Conservation (phyloP, 176 grass and related monocot species). For the Melocanna baccifera region DNA sequence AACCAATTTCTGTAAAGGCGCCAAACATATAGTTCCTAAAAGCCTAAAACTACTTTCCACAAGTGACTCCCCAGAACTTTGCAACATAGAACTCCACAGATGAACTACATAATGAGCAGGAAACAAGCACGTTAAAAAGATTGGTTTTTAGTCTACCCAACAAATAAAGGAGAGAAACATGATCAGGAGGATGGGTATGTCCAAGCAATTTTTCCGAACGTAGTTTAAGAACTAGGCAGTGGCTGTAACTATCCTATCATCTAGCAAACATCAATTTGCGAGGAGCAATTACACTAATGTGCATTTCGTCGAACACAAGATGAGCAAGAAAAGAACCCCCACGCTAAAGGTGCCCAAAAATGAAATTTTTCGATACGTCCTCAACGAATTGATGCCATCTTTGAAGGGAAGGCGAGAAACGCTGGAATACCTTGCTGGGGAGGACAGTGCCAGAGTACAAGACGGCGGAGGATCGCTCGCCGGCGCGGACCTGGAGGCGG, state of each 20-base stretch:
- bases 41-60: neutral
- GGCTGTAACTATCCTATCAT: too few species aligned
- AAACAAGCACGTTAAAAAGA: neutral
- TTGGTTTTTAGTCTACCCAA: neutral
- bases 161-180: neutral
- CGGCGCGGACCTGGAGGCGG: conserved; percentile 77
- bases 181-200: neutral
- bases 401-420: neutral
- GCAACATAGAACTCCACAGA: neutral
- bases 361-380: neutral
- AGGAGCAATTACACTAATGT: too few species aligned
- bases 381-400: neutral
- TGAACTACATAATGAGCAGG: neutral
- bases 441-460: conserved; percentile 72
- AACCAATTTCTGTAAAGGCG: neutral
- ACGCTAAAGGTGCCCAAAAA: neutral
- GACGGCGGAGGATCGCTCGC: conserved; percentile 57
- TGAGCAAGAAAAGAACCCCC: neutral
- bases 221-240: neutral
- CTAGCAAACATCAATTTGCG: too few species aligned
- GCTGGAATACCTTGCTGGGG: conserved; percentile 54
- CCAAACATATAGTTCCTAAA: neutral
- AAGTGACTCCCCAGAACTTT: neutral
- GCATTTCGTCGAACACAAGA: conserved; percentile 4
- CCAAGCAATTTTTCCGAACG: neutral